These are phyloP conservation scores for Pontederia paniculata DNA, from an alignment of 176 grass and related monocot genomes.

Conservation along the genomic window DNA sequence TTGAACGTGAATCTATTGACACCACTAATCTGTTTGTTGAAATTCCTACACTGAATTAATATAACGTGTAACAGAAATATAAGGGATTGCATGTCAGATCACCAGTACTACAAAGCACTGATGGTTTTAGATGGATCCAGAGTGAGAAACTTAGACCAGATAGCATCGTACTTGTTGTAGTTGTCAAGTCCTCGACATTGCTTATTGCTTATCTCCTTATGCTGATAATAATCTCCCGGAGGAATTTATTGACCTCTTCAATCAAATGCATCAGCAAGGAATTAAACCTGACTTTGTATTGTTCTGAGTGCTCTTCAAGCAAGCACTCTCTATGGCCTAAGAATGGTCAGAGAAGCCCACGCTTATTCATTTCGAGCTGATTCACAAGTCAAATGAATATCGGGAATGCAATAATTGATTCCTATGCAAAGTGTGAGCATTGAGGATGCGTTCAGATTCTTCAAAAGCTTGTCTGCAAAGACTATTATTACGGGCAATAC, in stretches of 20 bases:
- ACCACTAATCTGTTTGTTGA: slow-evolving; percentile 24
- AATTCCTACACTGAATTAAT: slow-evolving; percentile 24
- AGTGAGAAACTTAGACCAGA: too few relatives aligned
- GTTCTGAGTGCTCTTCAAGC: slow-evolving; percentile 39
- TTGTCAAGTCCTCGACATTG: too few relatives aligned
- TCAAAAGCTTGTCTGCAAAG: slow-evolving; percentile 22
- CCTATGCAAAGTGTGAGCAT: slow-evolving; percentile 47
- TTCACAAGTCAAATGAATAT: slow-evolving; percentile 30
- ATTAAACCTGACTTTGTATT: slow-evolving; percentile 37
- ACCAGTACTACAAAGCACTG: slow-evolving; percentile 8
- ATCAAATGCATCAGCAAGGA: slow-evolving; percentile 33
- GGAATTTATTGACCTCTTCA: slow-evolving; percentile 30
- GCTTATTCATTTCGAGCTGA: slow-evolving; percentile 34
- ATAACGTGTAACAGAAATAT: slow-evolving; percentile 16
- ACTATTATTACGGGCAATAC: slow-evolving; percentile 47
- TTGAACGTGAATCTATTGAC: too few relatives aligned
- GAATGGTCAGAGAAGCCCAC: slow-evolving; percentile 45
- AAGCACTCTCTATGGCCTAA: slow-evolving; percentile 22
- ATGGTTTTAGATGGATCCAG: slow-evolving; percentile 17
- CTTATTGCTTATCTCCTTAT: too few relatives aligned
- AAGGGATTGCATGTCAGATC: slow-evolving; percentile 14
- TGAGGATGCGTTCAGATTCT: slow-evolving; percentile 28
- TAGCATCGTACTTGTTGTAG: too few relatives aligned
- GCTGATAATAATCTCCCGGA: slow-evolving; percentile 20
- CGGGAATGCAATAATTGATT: slow-evolving; percentile 52